Evolutionary conservation across 257 asterid genomes (phyloP).

Genomic region (Petunia secreta): DNA sequence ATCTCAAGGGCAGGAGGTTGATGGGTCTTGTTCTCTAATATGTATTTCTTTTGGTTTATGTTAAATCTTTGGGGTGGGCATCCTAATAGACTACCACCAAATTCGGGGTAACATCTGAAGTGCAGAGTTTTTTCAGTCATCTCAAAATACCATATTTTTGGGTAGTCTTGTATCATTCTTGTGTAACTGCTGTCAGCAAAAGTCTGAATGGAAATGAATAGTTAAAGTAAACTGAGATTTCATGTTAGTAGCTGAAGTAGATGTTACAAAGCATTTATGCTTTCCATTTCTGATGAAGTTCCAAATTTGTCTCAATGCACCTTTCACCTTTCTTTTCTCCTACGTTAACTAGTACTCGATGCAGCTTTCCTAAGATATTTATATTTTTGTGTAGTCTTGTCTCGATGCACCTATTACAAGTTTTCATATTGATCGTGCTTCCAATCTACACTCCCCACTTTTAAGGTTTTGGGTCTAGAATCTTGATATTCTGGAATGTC

Average conservation of each 20-base stretch:
- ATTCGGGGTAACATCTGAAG: not conserved
- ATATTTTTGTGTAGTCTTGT: too few species aligned
- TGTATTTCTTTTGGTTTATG: slow-evolving; percentile 14
- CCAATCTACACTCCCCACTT: not conserved
- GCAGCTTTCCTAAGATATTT: not conserved
- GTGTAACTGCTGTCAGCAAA: slow-evolving; percentile 7
- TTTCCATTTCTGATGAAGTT: not conserved
- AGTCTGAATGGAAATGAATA: slow-evolving; percentile 9
- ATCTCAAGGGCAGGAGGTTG: not conserved
- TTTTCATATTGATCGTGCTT: not conserved
- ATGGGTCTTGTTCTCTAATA: not conserved
- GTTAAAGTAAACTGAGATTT: not conserved
- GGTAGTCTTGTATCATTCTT: slow-evolving; percentile 20
- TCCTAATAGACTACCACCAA: slow-evolving; percentile 3
- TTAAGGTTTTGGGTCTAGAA: not conserved
- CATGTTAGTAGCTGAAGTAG: not conserved
- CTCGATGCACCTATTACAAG: not conserved
- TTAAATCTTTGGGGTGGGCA: slow-evolving; percentile 17
- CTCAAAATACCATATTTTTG: not conserved
- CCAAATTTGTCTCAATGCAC: not conserved
- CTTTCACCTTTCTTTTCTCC: not conserved
- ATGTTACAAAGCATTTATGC: not conserved
- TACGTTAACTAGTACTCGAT: not conserved
- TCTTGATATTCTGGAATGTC: not conserved
- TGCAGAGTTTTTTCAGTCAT: not conserved